Base-by-base conservation (phyloP, 2,329 filamentous ascomycete genomes). In the Microcera coccophila region DNA sequence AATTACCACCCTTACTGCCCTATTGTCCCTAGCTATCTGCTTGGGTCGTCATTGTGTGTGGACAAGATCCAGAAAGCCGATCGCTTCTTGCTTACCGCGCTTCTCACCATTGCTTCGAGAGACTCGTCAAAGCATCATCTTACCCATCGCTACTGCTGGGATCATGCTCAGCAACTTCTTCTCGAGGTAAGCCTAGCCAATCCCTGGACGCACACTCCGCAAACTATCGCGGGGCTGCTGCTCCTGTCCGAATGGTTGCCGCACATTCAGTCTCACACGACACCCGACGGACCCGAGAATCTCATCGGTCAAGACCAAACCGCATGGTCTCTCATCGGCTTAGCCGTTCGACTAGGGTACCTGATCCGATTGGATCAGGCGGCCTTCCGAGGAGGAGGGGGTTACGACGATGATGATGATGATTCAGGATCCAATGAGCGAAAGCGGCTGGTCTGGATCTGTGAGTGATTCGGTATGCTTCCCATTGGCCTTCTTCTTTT, bases 321-420 rank as follows among this genome's bases (percentile, higher is more conserved):
- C 4, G 47, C 47, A 3, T 50, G 47, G 47, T 50, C 47, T n/a
- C 36, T 50, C 10, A 37, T 50, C 19, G 47, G 47, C 11, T 41
- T 44, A 12, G 47, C 47, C 17, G 44, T 50, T 3, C 38, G 47
- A 5, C 47, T 47, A 21, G 47, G 33, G 1, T 50, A 47, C 26
- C 41, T 50, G 36, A 28, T 50, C 8, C 47, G 44, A 2, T 21
- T 50, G 14, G 47, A 50, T 21, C 38, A 38, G 15, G 41, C 41
- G 17, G 41, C 47, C 2, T 50, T 50, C 26, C 34, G 40, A 24
- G 40, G 38, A 32, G 15, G 12, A 10, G n/a, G n/a, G n/a, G n/a
- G n/a, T n/a, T n/a, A n/a, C n/a, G n/a, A n/a, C n/a, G n/a, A n/a
- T n/a, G n/a, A n/a, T n/a, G n/a, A n/a, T n/a, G n/a, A n/a, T n/a